phyloP scores from a whole-genome alignment of 305 asterid species.

The Fraxinus xanthoxyloides region DNA sequence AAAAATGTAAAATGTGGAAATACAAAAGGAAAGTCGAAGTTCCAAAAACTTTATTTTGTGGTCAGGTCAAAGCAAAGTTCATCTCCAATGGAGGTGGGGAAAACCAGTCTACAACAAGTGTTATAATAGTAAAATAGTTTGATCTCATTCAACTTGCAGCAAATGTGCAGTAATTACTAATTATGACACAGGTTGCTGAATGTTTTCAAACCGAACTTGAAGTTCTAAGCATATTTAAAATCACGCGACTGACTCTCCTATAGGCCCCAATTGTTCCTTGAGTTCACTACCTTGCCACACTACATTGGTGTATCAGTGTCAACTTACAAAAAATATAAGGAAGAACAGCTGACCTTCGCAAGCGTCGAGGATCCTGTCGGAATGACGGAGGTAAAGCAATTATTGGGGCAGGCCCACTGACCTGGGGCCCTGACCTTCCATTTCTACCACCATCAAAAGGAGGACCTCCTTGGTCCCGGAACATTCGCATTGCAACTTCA shows the following conservation, averaged over 20 bases:
- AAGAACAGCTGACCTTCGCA: slow-evolving; percentile 65
- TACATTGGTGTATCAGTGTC: not conserved
- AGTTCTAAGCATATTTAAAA: not conserved
- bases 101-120: not conserved
- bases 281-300: not conserved
- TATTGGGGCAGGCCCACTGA: slow-evolving; percentile 67
- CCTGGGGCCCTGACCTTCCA: slow-evolving; percentile 70
- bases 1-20: not conserved
- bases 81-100: not conserved
- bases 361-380: slow-evolving; percentile 91
- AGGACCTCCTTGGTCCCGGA: slow-evolving; percentile 93
- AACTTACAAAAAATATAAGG: not conserved
- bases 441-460: slow-evolving; percentile 87
- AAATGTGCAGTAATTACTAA: not conserved
- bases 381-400: slow-evolving; percentile 71
- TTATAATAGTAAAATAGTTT: not conserved
- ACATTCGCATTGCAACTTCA: slow-evolving; percentile 97
- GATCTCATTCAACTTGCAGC: not conserved
- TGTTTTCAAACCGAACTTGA: not conserved
- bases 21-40: not conserved
- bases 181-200: not conserved
- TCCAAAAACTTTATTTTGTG: not conserved
- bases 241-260: not conserved
- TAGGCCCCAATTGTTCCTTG: not conserved
- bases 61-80: not conserved